Base-by-base conservation (phyloP, 2,329 filamentous ascomycete genomes). In the Scolecobasidium constrictum region DNA sequence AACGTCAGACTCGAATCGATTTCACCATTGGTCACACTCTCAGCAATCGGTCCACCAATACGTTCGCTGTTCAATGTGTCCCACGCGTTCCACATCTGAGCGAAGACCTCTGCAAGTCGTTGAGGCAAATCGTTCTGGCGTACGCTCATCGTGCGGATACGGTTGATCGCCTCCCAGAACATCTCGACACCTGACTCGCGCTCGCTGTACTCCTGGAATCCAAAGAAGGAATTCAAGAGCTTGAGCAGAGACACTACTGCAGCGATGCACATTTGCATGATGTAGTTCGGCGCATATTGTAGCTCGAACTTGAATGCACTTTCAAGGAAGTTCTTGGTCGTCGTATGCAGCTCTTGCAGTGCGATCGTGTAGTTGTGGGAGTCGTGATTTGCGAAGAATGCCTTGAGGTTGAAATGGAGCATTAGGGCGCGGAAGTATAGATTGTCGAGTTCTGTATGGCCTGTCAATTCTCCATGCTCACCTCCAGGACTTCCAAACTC, bases 191-290 rank as follows among this genome's bases (percentile, higher is more conserved):
- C 81, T 4, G 77, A 71, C 28, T 79, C 72, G 44, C 75, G 77
- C 50, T 87, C 81, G 43, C 84, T 77, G n/a, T 56, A 56, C 9
- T 62, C 39, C 23, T 78, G 77, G 50, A 73, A 73, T 33, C 80
- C 72, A 52, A 88, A 88, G 16, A 83, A 86, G 39, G 80, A 77
- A 63, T 88, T 80, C 44, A 90, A 69, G 54, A 83, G 65, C 52
- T 88, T 90, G 47, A 88, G 70, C 38, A 92, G 65, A 1, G 83
- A 79, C 52, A 87, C 87, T 3, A 81, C 79, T 4, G 81, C 83
- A 2, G 83, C 84, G n/a, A 88, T 77, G 44, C 87, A 76, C 81
- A 90, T 88, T 60, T 90, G 84, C 56, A 86, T 79, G 41, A 90
- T 76, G 59, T 88, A 88, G 56, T 82, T 86, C 49, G 76, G 81